These are phyloP conservation scores for Lasiosphaeris hirsuta DNA, from an alignment of 495 filamentous ascomycete genomes.

Conservation along the genomic window DNA sequence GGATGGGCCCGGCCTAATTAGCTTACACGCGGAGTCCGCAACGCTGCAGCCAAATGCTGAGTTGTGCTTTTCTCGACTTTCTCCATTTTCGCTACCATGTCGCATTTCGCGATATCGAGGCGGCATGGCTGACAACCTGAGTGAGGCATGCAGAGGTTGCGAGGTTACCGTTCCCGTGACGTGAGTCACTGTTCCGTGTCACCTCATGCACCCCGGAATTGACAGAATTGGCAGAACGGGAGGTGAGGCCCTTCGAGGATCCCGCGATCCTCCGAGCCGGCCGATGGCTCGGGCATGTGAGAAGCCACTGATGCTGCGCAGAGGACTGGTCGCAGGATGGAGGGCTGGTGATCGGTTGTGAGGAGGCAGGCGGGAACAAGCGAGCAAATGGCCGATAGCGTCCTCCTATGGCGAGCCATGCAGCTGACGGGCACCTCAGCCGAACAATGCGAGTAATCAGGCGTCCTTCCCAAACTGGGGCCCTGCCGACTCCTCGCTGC, in stretches of 20 bases:
- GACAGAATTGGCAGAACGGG: too few species aligned
- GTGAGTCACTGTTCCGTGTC: too few species aligned
- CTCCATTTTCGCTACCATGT: too few species aligned
- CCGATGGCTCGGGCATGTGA: constrained; percentile 6
- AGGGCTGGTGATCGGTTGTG: not conserved
- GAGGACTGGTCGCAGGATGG: too few species aligned
- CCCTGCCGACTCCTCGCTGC: not conserved
- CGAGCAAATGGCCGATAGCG: constrained; percentile 8
- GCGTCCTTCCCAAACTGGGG: constrained; percentile 9
- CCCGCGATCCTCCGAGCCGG: too few species aligned
- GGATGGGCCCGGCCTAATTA: too few species aligned
- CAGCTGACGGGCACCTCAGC: not conserved
- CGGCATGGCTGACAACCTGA: not conserved
- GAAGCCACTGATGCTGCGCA: not conserved
- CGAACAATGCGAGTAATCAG: constrained; percentile 5
- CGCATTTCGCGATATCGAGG: not conserved
- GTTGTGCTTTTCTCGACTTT: too few species aligned
- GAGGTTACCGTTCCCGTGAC: too few species aligned
- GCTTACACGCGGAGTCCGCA: too few species aligned
- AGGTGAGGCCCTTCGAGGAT: too few species aligned
- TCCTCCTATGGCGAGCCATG: not conserved
- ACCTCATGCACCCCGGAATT: too few species aligned
- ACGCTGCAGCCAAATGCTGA: too few species aligned
- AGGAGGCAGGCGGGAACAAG: constrained; percentile 4
- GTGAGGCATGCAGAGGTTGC: not conserved